Evolutionary conservation across 2,329 filamentous ascomycete species (phyloP).

Genomic region (Nectriaceae sp.): DNA sequence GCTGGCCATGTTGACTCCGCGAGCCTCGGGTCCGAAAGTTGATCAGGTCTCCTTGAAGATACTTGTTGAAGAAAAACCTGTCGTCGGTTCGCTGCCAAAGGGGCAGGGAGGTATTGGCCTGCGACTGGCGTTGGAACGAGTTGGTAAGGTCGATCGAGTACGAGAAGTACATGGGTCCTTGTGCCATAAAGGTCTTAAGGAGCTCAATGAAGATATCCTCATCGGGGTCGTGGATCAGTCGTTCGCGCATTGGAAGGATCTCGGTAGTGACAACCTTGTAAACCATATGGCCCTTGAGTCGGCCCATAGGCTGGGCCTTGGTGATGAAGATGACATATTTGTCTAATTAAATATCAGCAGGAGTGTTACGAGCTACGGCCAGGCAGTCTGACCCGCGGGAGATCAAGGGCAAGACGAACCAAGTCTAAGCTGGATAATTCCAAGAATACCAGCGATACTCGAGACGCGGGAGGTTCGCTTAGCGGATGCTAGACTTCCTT

Average conservation of each 20-base stretch:
- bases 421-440: slow-evolving; percentile 89
- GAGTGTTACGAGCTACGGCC: no score
- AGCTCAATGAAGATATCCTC: slow-evolving; percentile 89
- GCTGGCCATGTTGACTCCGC: slow-evolving; percentile 66
- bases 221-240: slow-evolving; percentile 86
- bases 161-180: slow-evolving; percentile 94
- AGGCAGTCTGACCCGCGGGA: background rate
- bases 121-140: slow-evolving; percentile 90
- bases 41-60: slow-evolving; percentile 88
- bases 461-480: slow-evolving; percentile 76
- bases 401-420: slow-evolving; percentile 55
- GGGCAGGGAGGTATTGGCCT: slow-evolving; percentile 69
- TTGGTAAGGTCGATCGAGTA: slow-evolving; percentile 97
- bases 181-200: slow-evolving; percentile 79
- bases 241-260: slow-evolving; percentile 90
- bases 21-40: slow-evolving; percentile 73
- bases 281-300: slow-evolving; percentile 92
- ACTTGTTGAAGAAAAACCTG: slow-evolving; percentile 98
- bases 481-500: slow-evolving; percentile 73
- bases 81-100: slow-evolving; percentile 94
- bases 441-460: slow-evolving; percentile 92
- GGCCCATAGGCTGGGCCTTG: slow-evolving; percentile 87
- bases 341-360: slow-evolving; percentile 61
- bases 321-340: slow-evolving; percentile 98
- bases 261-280: slow-evolving; percentile 92